Evolutionary conservation across 2,329 filamentous ascomycete genomes (phyloP).

Genomic region (Ophiocordyceps camponoti-leonardi): DNA sequence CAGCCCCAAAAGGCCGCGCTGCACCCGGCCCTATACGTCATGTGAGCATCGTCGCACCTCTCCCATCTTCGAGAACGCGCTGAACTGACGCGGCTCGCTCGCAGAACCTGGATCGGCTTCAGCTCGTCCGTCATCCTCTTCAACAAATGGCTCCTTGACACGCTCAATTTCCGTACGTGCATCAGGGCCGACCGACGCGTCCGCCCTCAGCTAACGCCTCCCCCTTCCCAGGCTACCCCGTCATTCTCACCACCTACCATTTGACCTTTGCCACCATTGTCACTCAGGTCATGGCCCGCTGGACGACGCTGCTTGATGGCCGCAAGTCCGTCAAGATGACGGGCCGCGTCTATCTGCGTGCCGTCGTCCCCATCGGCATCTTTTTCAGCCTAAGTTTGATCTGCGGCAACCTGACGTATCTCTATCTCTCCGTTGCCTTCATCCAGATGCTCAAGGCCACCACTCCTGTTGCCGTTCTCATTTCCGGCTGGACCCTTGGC

Average conservation of each 20-base stretch:
- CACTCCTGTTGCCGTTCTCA: constrained; percentile 47
- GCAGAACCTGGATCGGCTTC: constrained; percentile 61
- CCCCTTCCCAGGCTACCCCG: constrained; percentile 12
- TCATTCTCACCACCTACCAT: constrained; percentile 52
- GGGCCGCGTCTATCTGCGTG: constrained; percentile 39
- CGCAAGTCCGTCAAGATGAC: constrained; percentile 45
- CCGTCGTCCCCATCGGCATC: constrained; percentile 48
- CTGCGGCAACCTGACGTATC: constrained; percentile 50
- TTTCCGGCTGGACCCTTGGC: constrained; percentile 44
- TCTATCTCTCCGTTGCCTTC: constrained; percentile 50
- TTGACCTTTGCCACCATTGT: constrained; percentile 47
- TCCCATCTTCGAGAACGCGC: too few relatives aligned
- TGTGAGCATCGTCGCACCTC: constrained; percentile 7
- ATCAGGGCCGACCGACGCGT: too few relatives aligned
- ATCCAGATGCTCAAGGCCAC: constrained; percentile 58
- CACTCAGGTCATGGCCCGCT: constrained; percentile 48
- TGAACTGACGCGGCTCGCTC: neutral
- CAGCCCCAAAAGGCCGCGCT: constrained; percentile 14
- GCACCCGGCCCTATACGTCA: constrained; percentile 17
- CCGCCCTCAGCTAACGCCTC: constrained; percentile 18
- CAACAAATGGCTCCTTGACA: constrained; percentile 80
- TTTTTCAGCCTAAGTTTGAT: constrained; percentile 49
- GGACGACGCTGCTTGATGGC: constrained; percentile 44
- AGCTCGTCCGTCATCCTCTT: constrained; percentile 77
- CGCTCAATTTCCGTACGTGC: constrained; percentile 53